These are phyloP conservation scores for Tricholoma hemisulphureum DNA, from an alignment of 768 basidiomycete species.

Conservation along the genomic window DNA sequence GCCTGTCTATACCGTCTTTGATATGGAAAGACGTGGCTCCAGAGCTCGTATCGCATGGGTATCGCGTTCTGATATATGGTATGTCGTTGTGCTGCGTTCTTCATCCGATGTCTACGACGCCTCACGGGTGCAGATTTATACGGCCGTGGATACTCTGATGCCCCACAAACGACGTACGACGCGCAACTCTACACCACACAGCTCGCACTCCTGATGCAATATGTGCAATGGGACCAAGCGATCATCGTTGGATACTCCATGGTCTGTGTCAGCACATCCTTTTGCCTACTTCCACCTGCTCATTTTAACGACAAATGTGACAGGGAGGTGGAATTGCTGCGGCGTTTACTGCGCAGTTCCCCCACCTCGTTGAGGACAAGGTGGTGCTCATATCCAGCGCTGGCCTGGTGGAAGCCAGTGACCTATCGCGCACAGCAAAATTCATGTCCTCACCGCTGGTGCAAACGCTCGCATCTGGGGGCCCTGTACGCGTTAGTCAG, in stretches of 20 bases:
- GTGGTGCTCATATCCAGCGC: slow-evolving; percentile 67
- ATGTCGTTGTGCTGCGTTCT: slow-evolving; percentile 1
- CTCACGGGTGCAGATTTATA: slow-evolving; percentile 58
- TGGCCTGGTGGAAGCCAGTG: slow-evolving; percentile 66
- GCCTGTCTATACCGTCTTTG: slow-evolving; percentile 72
- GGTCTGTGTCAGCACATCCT: slow-evolving; percentile 53
- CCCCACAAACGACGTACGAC: slow-evolving; percentile 69
- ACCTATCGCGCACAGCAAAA: slow-evolving; percentile 71
- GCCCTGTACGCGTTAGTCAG: slow-evolving; percentile 53
- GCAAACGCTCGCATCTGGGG: slow-evolving; percentile 63
- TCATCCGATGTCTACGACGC: neutral
- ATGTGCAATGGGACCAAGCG: slow-evolving; percentile 68
- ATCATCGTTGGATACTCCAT: slow-evolving; percentile 72
- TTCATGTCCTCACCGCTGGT: slow-evolving; percentile 77
- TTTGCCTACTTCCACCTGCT: too few species aligned
- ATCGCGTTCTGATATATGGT: slow-evolving; percentile 79
- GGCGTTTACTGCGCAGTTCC: slow-evolving; percentile 69
- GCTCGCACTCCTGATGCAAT: slow-evolving; percentile 81
- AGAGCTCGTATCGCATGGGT: slow-evolving; percentile 56
- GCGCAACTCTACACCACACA: slow-evolving; percentile 66
- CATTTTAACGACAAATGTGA: neutral
- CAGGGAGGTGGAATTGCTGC: slow-evolving; percentile 76
- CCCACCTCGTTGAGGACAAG: slow-evolving; percentile 63
- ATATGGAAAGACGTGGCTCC: slow-evolving; percentile 79
- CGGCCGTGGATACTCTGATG: slow-evolving; percentile 81